Evolutionary conservation across 208 protist species (phyloP).

Genomic region (Acanthamoeba rhysodes): DNA sequence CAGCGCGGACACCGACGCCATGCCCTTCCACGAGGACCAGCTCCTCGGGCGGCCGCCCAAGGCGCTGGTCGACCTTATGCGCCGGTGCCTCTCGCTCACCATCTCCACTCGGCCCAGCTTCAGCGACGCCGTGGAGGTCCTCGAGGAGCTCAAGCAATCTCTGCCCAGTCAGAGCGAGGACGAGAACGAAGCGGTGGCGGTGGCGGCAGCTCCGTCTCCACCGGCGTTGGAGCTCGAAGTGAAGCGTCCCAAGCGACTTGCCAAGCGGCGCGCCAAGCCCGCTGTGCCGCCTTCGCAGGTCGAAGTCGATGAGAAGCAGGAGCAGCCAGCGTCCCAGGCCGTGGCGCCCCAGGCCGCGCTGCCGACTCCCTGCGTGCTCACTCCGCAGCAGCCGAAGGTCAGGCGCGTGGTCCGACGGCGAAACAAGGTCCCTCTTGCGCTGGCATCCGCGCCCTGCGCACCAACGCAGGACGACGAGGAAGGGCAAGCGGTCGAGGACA

Average conservation of each 20-base stretch:
- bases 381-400: background rate
- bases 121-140: background rate
- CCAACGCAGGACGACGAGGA: background rate
- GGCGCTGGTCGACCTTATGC: background rate
- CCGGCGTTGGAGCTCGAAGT: background rate
- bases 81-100: conserved; percentile 2
- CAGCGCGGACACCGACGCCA: background rate
- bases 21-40: conserved; percentile 1
- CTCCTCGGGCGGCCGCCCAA: background rate
- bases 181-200: background rate
- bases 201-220: background rate
- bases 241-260: background rate
- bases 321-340: background rate
- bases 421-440: background rate
- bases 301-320: background rate
- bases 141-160: background rate
- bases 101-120: conserved; percentile 7
- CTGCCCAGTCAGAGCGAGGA: background rate
- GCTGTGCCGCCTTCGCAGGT: background rate
- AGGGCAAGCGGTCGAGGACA: background rate
- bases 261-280: background rate
- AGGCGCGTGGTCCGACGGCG: background rate
- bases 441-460: background rate
- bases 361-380: background rate
- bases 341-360: too few species aligned